Conservation (phyloP, 768 basidiomycete genomes). For the Lactarius trivialis region DNA sequence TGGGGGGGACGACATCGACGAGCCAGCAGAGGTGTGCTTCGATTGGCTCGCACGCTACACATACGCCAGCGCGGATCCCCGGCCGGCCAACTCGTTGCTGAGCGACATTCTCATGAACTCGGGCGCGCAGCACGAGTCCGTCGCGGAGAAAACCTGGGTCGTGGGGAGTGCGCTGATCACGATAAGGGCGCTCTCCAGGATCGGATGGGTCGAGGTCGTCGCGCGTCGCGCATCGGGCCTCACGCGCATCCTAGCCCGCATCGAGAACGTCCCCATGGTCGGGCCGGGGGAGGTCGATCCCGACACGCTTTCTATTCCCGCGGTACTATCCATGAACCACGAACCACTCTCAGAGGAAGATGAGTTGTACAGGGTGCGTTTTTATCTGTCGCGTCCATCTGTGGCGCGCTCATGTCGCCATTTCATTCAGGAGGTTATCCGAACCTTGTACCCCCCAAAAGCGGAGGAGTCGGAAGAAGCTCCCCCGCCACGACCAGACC, state of each 20-base stretch:
- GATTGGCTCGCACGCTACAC: slow-evolving; percentile 96
- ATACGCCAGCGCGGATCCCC: slow-evolving; percentile 89
- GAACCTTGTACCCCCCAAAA: slow-evolving; percentile 11
- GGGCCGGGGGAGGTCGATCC: slow-evolving; percentile 80
- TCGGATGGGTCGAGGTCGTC: slow-evolving; percentile 86
- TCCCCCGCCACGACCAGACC: slow-evolving; percentile 47
- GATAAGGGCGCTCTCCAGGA: slow-evolving; percentile 59
- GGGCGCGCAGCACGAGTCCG: slow-evolving; percentile 33
- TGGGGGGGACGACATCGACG: slow-evolving; percentile 70
- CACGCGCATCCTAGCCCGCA: slow-evolving; percentile 72
- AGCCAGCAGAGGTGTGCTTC: slow-evolving; percentile 91
- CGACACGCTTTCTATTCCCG: slow-evolving; percentile 65
- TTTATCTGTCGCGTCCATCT: not conserved
- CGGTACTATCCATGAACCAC: slow-evolving; percentile 66
- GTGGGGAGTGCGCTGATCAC: slow-evolving; percentile 81
- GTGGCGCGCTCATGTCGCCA: not conserved
- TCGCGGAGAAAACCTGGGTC: slow-evolving; percentile 75
- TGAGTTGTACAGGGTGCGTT: slow-evolving; percentile 23
- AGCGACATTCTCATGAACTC: slow-evolving; percentile 73
- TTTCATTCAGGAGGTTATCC: slow-evolving; percentile 16
- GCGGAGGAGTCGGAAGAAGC: slow-evolving; percentile 19
- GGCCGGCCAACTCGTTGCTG: slow-evolving; percentile 73
- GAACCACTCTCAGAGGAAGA: slow-evolving; percentile 26
- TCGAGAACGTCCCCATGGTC: slow-evolving; percentile 86
- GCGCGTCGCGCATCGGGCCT: slow-evolving; percentile 85